These are phyloP conservation scores for Fistulinella prunicolor DNA, from an alignment of 768 basidiomycete species.

Conservation along the genomic window DNA sequence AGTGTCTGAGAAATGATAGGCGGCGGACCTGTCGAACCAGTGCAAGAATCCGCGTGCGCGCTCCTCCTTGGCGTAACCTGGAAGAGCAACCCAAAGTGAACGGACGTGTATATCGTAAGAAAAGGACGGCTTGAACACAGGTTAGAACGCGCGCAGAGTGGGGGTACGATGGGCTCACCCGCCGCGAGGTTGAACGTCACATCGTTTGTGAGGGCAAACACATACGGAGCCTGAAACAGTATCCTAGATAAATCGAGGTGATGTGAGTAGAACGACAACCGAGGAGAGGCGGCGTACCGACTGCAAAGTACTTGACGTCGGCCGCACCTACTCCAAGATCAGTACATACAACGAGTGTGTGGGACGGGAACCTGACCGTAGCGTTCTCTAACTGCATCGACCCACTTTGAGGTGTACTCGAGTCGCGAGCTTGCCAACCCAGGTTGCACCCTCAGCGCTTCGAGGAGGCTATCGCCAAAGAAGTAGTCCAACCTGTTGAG, in stretches of 20 bases:
- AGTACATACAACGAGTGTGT: constrained; percentile 10
- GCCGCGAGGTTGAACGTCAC: constrained; percentile 40
- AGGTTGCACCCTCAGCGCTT: no score
- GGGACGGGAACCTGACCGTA: constrained; percentile 37
- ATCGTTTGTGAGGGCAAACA: constrained; percentile 45
- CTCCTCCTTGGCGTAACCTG: constrained; percentile 63
- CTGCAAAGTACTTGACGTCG: constrained; percentile 42
- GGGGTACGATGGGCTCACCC: constrained; percentile 29
- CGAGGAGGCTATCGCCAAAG: constrained; percentile 55
- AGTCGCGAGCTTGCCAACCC: constrained; percentile 38
- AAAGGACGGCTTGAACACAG: constrained; percentile 29
- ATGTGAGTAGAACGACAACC: background rate
- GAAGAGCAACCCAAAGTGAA: background rate
- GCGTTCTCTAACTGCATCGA: constrained; percentile 44
- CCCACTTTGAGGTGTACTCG: constrained; percentile 48
- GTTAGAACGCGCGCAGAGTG: background rate
- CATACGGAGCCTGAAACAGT: constrained; percentile 56
- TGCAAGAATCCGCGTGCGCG: constrained; percentile 46
- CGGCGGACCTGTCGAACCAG: constrained; percentile 51
- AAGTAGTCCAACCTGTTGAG: no score
- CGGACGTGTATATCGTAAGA: background rate
- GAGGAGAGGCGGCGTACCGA: constrained; percentile 32
- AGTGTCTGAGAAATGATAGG: constrained; percentile 4
- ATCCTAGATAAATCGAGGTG: constrained; percentile 36
- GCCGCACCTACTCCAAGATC: constrained; percentile 9